phyloP scores from a whole-genome alignment of 148 eudicot genomes.

The Chenopodium formosanum region DNA sequence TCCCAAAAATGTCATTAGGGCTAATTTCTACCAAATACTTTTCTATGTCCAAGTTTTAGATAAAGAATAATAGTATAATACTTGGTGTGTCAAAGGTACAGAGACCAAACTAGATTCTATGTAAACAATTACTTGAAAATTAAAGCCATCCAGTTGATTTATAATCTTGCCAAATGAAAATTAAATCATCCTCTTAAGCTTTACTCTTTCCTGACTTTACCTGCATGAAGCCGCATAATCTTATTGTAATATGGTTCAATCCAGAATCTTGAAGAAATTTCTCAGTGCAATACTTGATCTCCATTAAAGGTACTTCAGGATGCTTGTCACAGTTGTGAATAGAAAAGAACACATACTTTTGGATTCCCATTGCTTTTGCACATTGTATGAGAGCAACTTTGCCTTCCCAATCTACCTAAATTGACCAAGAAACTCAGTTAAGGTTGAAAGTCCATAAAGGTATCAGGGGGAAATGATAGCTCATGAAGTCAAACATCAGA shows the following conservation, averaged over 20 bases:
- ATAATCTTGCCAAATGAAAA: not conserved
- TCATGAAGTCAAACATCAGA: constrained; percentile 5
- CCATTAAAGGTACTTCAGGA: constrained; percentile 99
- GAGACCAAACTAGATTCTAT: not conserved
- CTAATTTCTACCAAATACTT: not conserved
- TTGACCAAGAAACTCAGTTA: constrained; percentile 27
- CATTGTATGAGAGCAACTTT: constrained; percentile 99
- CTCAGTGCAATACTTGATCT: constrained; percentile 98
- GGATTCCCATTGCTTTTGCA: constrained; percentile 99
- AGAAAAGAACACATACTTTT: constrained; percentile 85
- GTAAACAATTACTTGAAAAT: not conserved
- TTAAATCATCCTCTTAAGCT: not conserved
- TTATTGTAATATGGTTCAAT: constrained; percentile 67
- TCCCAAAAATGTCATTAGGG: not conserved
- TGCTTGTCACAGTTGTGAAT: constrained; percentile 99
- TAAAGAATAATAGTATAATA: not conserved
- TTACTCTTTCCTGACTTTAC: constrained; percentile 40
- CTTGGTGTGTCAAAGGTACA: not conserved
- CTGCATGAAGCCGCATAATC: constrained; percentile 99
- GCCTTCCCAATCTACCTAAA: constrained; percentile 99
- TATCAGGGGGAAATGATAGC: constrained; percentile 10
- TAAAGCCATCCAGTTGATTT: not conserved
- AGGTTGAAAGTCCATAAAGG: not conserved
- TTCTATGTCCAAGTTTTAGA: not conserved
- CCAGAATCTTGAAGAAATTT: constrained; percentile 89